These are phyloP conservation scores for Leccinum uliginosum DNA, from an alignment of 768 basidiomycete genomes.

Conservation along the genomic window DNA sequence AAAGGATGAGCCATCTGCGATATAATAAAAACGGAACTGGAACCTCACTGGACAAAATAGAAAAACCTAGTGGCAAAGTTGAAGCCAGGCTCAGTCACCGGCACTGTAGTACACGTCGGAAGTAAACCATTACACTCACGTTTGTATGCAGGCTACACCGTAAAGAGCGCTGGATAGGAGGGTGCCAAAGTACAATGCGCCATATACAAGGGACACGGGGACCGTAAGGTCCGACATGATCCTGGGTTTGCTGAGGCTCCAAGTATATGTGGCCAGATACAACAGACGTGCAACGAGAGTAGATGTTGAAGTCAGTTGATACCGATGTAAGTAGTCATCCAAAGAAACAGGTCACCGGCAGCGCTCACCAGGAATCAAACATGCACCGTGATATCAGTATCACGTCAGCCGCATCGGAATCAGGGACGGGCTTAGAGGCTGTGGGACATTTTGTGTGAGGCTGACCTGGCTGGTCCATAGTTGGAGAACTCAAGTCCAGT, in stretches of 20 bases:
- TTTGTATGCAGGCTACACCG: background rate
- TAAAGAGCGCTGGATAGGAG: background rate
- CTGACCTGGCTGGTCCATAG: too few relatives aligned
- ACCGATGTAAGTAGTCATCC: background rate
- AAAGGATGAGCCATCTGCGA: background rate
- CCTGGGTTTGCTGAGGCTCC: background rate
- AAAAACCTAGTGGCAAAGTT: background rate
- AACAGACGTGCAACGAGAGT: background rate
- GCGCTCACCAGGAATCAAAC: background rate
- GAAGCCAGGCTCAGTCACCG: background rate
- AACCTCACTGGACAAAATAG: background rate
- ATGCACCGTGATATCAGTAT: background rate
- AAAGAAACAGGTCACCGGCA: background rate
- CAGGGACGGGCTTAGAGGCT: too few relatives aligned
- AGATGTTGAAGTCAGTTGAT: background rate
- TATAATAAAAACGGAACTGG: background rate
- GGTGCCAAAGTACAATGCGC: background rate
- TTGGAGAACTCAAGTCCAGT: background rate
- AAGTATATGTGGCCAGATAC: background rate
- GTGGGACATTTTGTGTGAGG: too few relatives aligned
- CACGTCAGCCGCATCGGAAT: too few relatives aligned
- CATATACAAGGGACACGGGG: background rate
- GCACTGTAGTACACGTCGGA: background rate
- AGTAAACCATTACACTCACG: background rate
- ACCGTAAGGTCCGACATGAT: background rate